Percentiles rank a stretch among this genome's conserved stretches.
These are phyloP conservation scores for Kentomonas sorsogonicus DNA, from an alignment of 208 protist species.

Conservation along the genomic window DNA sequence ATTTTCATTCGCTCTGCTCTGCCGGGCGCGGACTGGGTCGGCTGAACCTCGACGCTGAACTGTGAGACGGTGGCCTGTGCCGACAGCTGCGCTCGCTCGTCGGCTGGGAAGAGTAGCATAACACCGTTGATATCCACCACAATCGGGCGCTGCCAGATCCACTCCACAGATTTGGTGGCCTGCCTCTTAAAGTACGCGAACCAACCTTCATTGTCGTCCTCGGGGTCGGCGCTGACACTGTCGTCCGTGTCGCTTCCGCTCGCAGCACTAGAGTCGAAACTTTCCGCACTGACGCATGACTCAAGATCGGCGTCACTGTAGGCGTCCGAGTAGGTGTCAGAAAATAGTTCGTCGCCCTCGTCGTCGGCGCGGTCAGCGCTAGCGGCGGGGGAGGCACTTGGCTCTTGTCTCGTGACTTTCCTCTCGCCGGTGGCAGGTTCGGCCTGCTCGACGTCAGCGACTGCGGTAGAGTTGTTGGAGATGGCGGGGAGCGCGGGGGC, in stretches of 20 bases:
- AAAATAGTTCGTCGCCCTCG: slow-evolving; percentile 9
- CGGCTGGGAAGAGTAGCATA: slow-evolving; percentile 35
- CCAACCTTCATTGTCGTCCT: slow-evolving; percentile 18
- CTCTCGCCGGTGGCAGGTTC: too few relatives aligned
- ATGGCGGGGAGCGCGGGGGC: too few relatives aligned
- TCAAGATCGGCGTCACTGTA: slow-evolving; percentile 38
- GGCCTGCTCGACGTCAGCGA: too few relatives aligned
- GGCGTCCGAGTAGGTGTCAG: slow-evolving; percentile 10
- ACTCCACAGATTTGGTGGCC: slow-evolving; percentile 45
- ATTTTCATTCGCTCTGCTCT: slow-evolving; percentile 45
- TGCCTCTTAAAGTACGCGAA: slow-evolving; percentile 40
- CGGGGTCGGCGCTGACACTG: slow-evolving; percentile 1
- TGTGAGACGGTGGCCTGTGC: slow-evolving; percentile 34
- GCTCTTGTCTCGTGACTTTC: too few relatives aligned
- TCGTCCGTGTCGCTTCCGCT: slow-evolving; percentile 6
- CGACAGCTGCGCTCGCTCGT: slow-evolving; percentile 25
- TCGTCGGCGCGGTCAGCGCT: too few relatives aligned
- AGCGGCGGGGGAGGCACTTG: too few relatives aligned
- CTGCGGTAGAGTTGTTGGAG: too few relatives aligned
- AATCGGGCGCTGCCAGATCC: slow-evolving; percentile 61
- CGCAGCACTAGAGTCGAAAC: slow-evolving; percentile 21
- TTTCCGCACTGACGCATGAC: slow-evolving; percentile 61
- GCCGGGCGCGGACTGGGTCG: slow-evolving; percentile 19
- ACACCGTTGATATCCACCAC: slow-evolving; percentile 40
- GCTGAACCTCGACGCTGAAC: slow-evolving; percentile 42